phyloP scores from a whole-genome alignment of 805 yeast species.

The Saccharomycopsis sp. region DNA sequence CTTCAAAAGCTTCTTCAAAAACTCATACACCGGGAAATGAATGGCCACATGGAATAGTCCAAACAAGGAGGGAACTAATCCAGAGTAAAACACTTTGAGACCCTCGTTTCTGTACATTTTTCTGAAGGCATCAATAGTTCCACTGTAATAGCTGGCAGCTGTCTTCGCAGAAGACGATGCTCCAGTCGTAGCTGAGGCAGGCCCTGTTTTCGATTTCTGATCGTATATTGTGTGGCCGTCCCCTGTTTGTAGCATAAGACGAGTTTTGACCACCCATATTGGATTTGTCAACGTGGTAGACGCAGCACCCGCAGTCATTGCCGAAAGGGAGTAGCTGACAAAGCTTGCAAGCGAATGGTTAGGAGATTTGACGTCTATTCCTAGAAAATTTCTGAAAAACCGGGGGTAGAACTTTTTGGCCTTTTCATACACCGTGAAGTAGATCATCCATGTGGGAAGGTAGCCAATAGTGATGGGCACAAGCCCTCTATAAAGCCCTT shows the following conservation, averaged over 20 bases:
- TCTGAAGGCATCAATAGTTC: slow-evolving; percentile 77
- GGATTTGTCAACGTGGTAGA: slow-evolving; percentile 88
- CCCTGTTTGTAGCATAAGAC: slow-evolving; percentile 81
- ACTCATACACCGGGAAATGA: slow-evolving; percentile 91
- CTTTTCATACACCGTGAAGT: slow-evolving; percentile 82
- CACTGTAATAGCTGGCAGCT: slow-evolving; percentile 44
- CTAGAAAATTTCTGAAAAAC: slow-evolving; percentile 28
- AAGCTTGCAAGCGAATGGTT: slow-evolving; percentile 25
- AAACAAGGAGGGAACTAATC: slow-evolving; percentile 81
- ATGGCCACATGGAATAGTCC: slow-evolving; percentile 93
- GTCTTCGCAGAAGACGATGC: slow-evolving; percentile 20
- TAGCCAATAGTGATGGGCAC: slow-evolving; percentile 92
- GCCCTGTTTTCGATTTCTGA: slow-evolving; percentile 22
- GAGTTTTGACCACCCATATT: slow-evolving; percentile 94
- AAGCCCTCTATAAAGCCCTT: slow-evolving; percentile 84
- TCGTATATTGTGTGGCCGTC: slow-evolving; percentile 35
- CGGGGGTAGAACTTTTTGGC: slow-evolving; percentile 53
- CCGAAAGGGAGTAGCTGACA: slow-evolving; percentile 42
- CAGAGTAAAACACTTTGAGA: slow-evolving; percentile 72
- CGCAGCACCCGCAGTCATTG: slow-evolving; percentile 82
- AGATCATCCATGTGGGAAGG: slow-evolving; percentile 96
- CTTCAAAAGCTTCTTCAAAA: slow-evolving; percentile 51
- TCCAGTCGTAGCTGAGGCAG: slow-evolving; percentile 21
- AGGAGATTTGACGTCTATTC: neutral
- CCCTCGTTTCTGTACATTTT: slow-evolving; percentile 82